phyloP scores from a whole-genome alignment of 495 filamentous ascomycete genomes.

The Lentithecium fluviatile region DNA sequence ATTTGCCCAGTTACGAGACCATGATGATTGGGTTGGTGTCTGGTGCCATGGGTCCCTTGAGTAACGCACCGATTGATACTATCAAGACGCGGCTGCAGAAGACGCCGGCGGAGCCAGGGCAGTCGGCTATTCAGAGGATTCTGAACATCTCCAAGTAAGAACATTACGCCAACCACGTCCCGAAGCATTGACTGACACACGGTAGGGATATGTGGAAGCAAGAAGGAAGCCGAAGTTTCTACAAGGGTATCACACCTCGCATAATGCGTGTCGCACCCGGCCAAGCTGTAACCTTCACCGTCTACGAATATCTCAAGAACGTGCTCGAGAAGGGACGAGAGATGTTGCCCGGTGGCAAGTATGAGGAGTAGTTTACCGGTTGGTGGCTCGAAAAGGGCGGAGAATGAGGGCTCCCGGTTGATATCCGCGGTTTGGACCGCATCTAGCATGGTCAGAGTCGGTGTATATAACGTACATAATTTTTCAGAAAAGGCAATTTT shows the following conservation, averaged over 20 bases:
- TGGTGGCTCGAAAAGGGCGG: background rate
- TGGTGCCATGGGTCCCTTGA: conserved; percentile 92
- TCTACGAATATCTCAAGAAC: conserved; percentile 89
- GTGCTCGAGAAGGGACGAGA: conserved; percentile 73
- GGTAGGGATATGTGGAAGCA: conserved; percentile 89
- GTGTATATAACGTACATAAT: too few species aligned
- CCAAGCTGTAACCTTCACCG: conserved; percentile 96
- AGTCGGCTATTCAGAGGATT: conserved; percentile 75
- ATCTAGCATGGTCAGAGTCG: too few species aligned
- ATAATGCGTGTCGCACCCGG: conserved; percentile 97
- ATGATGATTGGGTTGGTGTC: conserved; percentile 85
- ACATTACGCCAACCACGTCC: background rate
- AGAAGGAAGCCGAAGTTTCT: conserved; percentile 91
- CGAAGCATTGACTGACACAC: background rate
- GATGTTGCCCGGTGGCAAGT: conserved; percentile 64
- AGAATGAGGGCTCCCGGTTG: background rate
- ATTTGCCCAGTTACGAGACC: conserved; percentile 85
- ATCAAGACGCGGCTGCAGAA: conserved; percentile 98
- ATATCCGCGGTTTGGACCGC: conserved; percentile 4
- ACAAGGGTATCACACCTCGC: conserved; percentile 97
- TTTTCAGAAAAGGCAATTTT: too few species aligned
- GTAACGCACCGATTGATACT: conserved; percentile 97
- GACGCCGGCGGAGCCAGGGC: conserved; percentile 76
- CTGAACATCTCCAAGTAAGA: conserved; percentile 58
- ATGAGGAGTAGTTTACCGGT: conserved; percentile 61